Percentiles rank a stretch among this genome's conserved stretches.
phyloP scores from a whole-genome alignment of 306 rosid genomes.

The Carpinus fangiana region DNA sequence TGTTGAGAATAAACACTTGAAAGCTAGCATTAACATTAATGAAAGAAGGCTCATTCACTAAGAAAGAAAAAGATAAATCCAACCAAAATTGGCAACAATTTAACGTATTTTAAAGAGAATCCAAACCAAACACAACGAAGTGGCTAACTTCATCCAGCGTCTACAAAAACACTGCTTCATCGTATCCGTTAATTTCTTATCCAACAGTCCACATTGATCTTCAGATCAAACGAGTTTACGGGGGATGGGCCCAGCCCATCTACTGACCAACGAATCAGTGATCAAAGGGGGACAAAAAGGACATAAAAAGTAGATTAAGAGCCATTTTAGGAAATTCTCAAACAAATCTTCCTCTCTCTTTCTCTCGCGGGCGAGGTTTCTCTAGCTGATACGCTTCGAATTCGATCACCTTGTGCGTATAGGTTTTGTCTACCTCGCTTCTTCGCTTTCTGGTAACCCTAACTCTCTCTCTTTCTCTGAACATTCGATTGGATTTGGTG shows the following conservation, averaged over 20 bases:
- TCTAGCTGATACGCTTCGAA: constrained; percentile 3
- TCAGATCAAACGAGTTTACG: not conserved
- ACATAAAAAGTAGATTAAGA: not conserved
- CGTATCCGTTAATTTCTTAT: not conserved
- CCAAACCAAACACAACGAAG: no score
- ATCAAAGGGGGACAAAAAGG: not conserved
- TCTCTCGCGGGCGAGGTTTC: constrained; percentile 10
- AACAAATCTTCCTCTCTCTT: constrained; percentile 9
- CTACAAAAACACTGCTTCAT: no score
- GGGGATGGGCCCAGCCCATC: not conserved
- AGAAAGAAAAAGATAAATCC: no score
- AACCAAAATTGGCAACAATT: no score
- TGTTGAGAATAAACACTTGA: no score
- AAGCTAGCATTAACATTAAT: no score
- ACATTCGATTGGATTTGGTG: not conserved
- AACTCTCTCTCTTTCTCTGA: not conserved
- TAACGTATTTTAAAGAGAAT: no score
- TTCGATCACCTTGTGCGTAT: not conserved
- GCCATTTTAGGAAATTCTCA: constrained; percentile 2
- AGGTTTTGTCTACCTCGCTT: not conserved
- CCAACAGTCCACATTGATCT: not conserved
- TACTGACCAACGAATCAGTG: not conserved
- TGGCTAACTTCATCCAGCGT: no score
- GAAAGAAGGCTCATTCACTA: no score
- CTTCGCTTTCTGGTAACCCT: not conserved